Conservation (phyloP, 768 basidiomycete species). For the Boletus sp. region DNA sequence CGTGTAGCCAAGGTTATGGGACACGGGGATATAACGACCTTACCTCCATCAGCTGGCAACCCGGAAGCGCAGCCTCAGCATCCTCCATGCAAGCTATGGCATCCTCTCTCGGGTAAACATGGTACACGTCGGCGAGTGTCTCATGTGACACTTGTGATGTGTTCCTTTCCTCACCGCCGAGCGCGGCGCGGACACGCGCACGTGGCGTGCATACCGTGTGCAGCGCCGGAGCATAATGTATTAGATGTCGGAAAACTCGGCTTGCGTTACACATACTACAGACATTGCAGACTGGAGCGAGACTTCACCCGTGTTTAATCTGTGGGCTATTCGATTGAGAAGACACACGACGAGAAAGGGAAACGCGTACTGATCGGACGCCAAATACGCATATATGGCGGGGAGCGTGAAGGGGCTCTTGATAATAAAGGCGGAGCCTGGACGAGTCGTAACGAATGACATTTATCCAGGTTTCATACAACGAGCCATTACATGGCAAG, state of each 20-base stretch:
- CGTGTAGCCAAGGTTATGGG: background rate
- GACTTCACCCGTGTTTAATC: conserved; percentile 30
- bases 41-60: conserved; percentile 42
- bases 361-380: conserved; percentile 31
- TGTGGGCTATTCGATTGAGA: background rate
- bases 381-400: conserved; percentile 31
- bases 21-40: background rate
- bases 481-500: too few relatives aligned
- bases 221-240: too few relatives aligned
- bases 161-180: conserved; percentile 1
- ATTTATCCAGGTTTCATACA: too few relatives aligned
- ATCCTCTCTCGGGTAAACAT: conserved; percentile 9
- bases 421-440: conserved; percentile 28
- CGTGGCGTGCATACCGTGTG: too few relatives aligned
- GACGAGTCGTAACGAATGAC: conserved; percentile 13
- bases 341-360: background rate
- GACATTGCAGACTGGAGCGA: conserved; percentile 26
- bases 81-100: conserved; percentile 35
- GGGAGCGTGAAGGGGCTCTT: conserved; percentile 25
- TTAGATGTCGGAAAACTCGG: conserved; percentile 19
- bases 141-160: conserved; percentile 19
- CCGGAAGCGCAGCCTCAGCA: conserved; percentile 39
- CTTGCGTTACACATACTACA: conserved; percentile 22
- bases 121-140: conserved; percentile 32
- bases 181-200: conserved; percentile 18